Conservation (phyloP, 257 asterid species). For the Agastache rugosa region DNA sequence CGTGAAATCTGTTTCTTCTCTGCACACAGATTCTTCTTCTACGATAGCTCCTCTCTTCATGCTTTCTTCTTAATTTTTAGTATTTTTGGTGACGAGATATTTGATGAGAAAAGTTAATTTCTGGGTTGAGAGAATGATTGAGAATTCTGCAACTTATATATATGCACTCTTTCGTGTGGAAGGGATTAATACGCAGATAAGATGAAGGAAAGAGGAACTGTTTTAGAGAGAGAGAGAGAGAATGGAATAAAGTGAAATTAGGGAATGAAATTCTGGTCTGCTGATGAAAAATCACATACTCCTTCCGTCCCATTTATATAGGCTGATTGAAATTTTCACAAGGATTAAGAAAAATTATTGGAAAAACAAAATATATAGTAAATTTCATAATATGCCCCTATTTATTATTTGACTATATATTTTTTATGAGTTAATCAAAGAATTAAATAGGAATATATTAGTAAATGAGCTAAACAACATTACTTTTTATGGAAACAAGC, state of each 20-base stretch:
- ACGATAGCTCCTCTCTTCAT: slow-evolving; percentile 49
- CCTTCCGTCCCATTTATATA: too few species aligned
- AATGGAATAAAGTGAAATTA: background rate
- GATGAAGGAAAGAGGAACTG: background rate
- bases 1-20: slow-evolving; percentile 63
- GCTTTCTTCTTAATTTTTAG: background rate
- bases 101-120: background rate
- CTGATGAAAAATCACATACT: background rate
- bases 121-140: slow-evolving; percentile 4
- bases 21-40: slow-evolving; percentile 49
- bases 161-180: slow-evolving; percentile 14
- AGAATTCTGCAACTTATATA: slow-evolving; percentile 19
- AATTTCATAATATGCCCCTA: too few species aligned
- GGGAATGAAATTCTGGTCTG: background rate
- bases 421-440: too few species aligned
- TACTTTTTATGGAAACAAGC: too few species aligned
- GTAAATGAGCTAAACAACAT: too few species aligned
- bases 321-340: too few species aligned
- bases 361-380: too few species aligned
- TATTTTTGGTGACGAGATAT: background rate
- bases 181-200: background rate
- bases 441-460: too few species aligned
- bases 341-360: too few species aligned
- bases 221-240: background rate
- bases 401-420: too few species aligned